Percentiles rank a stretch among this genome's conserved stretches.
Evolutionary conservation across 768 basidiomycete species (phyloP).

Genomic region (Boletus rubroflammeus): DNA sequence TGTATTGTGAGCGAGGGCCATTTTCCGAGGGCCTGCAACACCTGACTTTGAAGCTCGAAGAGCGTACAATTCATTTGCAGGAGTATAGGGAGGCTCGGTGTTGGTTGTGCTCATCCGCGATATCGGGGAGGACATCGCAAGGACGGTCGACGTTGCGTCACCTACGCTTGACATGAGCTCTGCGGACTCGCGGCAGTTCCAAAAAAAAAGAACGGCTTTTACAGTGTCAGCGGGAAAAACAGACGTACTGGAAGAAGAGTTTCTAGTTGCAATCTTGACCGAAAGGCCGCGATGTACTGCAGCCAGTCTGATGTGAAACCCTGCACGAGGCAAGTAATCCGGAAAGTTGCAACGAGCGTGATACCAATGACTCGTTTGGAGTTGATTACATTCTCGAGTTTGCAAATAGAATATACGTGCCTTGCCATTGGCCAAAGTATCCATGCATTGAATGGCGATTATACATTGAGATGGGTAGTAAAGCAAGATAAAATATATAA

Average conservation of each 20-base stretch:
- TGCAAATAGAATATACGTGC: conserved; percentile 10
- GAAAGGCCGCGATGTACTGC: neutral
- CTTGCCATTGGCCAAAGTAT: conserved; percentile 27
- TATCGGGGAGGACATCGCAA: conserved; percentile 13
- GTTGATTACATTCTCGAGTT: neutral
- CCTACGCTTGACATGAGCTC: conserved; percentile 16
- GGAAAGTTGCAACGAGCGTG: neutral
- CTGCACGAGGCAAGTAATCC: neutral
- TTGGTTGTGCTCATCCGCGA: conserved; percentile 7
- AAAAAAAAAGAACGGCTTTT: too few relatives aligned
- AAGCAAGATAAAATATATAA: conserved; percentile 30
- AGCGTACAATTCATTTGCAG: neutral
- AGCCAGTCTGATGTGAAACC: conserved; percentile 14
- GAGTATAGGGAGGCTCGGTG: neutral
- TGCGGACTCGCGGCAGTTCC: neutral
- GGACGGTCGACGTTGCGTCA: conserved; percentile 12
- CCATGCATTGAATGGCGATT: conserved; percentile 35
- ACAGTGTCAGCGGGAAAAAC: neutral
- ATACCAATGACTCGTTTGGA: neutral
- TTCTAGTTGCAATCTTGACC: conserved; percentile 11
- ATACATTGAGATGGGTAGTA: conserved; percentile 37
- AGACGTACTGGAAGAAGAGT: neutral
- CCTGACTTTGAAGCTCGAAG: conserved; percentile 9
- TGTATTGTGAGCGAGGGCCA: conserved; percentile 1
- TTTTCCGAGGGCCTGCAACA: conserved; percentile 21